Conservation (phyloP, 2,329 filamentous ascomycete genomes). For the Rugonectria rugulosa region DNA sequence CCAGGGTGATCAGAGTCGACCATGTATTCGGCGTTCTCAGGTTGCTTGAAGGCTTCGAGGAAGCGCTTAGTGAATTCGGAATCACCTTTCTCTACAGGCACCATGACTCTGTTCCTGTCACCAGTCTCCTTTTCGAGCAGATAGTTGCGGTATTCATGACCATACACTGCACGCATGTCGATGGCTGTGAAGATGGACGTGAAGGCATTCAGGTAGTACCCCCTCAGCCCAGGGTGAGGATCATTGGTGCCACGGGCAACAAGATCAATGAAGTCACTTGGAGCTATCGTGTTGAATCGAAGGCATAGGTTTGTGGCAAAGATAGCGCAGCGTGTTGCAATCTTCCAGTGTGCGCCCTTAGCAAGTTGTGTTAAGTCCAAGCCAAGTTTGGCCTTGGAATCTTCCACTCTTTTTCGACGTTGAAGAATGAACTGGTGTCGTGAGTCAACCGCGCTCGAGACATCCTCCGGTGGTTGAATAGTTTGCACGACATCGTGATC, state of each 20-base stretch:
- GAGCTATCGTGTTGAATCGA: conserved; percentile 88
- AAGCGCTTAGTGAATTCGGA: conserved; percentile 81
- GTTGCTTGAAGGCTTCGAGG: conserved; percentile 77
- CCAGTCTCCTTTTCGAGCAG: conserved; percentile 77
- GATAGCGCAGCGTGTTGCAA: conserved; percentile 86
- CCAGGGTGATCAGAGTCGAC: conserved; percentile 92
- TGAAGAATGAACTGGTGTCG: conserved; percentile 76
- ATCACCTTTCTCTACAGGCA: conserved; percentile 78
- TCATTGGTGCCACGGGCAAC: conserved; percentile 86
- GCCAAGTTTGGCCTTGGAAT: conserved; percentile 81
- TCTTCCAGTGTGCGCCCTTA: conserved; percentile 91
- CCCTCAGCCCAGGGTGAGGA: conserved; percentile 84
- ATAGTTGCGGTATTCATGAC: conserved; percentile 87
- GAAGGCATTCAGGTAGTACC: conserved; percentile 82
- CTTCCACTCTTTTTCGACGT: conserved; percentile 79
- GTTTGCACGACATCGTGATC: conserved; percentile 74
- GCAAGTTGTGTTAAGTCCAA: conserved; percentile 82
- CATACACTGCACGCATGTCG: conserved; percentile 84
- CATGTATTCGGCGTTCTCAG: conserved; percentile 76
- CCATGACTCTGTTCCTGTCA: conserved; percentile 77
- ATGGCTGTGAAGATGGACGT: conserved; percentile 81
- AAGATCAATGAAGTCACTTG: conserved; percentile 81
- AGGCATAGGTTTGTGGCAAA: conserved; percentile 91
- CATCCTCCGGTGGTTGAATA: conserved; percentile 74
- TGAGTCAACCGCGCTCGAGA: conserved; percentile 62